Conservation (phyloP, 305 asterid species). For the Solanum chacoense region DNA sequence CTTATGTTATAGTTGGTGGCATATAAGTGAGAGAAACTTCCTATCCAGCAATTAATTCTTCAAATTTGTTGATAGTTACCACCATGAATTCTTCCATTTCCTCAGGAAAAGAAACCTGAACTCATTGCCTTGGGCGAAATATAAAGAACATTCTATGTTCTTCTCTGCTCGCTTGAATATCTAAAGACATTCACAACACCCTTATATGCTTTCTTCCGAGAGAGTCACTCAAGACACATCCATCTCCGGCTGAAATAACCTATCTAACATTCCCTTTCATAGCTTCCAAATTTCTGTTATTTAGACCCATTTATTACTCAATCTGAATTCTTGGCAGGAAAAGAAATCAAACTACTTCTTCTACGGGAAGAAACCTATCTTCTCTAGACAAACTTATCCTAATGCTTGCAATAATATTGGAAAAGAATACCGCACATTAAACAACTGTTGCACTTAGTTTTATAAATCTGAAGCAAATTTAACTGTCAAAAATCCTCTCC, state of each 20-base stretch:
- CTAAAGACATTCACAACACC: neutral
- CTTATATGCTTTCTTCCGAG: neutral
- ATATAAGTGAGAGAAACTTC: neutral
- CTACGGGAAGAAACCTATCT: neutral
- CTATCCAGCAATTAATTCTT: neutral
- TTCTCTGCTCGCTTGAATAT: neutral
- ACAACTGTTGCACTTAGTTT: neutral
- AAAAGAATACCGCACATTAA: neutral
- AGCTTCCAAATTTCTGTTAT: neutral
- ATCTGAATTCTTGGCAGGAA: neutral
- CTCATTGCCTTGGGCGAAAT: neutral
- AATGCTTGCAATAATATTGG: neutral
- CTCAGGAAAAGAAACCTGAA: neutral
- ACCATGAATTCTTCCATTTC: neutral
- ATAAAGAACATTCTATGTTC: neutral
- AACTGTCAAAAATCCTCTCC: neutral
- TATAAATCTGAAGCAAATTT: neutral
- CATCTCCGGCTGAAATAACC: neutral
- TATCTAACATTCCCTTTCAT: neutral
- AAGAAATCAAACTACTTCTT: neutral
- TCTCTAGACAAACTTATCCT: neutral
- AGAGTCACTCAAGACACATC: neutral
- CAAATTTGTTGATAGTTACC: neutral
- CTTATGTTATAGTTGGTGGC: neutral
- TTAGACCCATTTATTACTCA: neutral